phyloP scores from a whole-genome alignment of 345 rosid species.

The Bruguiera parviflora region DNA sequence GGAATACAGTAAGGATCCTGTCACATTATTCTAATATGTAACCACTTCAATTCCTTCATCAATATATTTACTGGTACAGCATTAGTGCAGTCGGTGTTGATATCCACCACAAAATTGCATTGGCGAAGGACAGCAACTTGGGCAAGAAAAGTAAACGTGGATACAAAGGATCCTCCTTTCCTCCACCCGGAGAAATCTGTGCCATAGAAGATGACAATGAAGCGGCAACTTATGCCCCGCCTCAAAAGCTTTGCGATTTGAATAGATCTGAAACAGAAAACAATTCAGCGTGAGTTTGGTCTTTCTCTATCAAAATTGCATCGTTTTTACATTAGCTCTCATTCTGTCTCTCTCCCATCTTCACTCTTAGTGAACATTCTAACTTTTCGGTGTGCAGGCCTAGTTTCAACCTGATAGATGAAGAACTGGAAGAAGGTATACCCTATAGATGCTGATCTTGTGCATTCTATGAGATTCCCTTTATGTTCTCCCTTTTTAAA shows the following conservation, averaged over 20 bases:
- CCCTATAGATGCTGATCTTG: conserved; percentile 1
- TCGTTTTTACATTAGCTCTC: neutral
- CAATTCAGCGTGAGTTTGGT: conserved; percentile 41
- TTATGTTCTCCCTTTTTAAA: conserved; percentile 11
- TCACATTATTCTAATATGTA: conserved; percentile 1
- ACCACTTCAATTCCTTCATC: conserved; percentile 1
- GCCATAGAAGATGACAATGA: conserved; percentile 39
- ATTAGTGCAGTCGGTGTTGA: conserved; percentile 72
- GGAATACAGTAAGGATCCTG: conserved; percentile 62
- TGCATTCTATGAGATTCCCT: neutral
- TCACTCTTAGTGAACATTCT: conserved; percentile 6
- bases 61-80: neutral
- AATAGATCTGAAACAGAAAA: conserved; percentile 22
- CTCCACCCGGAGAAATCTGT: conserved; percentile 36
- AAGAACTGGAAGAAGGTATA: conserved; percentile 70
- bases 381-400: conserved; percentile 54
- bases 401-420: conserved; percentile 83
- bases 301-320: neutral
- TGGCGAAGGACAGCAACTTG: conserved; percentile 38
- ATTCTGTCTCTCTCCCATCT: too few relatives aligned
- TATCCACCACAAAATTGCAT: conserved; percentile 55
- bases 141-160: conserved; percentile 25
- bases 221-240: conserved; percentile 24
- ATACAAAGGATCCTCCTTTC: conserved; percentile 36
- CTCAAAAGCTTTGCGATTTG: conserved; percentile 20